Evolutionary conservation across 495 filamentous ascomycete species (phyloP).

Genomic region (Immersiella caudata): DNA sequence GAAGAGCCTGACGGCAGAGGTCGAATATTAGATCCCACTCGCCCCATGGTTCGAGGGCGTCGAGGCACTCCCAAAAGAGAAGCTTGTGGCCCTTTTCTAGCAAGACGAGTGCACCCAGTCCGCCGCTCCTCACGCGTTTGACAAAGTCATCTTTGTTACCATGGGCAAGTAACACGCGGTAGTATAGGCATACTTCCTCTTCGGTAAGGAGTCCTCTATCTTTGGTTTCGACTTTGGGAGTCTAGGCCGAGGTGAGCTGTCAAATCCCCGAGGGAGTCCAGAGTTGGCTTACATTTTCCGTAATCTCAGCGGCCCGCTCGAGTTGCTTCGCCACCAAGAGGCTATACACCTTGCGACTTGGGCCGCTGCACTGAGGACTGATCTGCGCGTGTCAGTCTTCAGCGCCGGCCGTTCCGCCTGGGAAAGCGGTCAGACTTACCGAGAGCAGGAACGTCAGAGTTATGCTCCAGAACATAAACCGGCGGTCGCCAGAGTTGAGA

Average conservation of each 20-base stretch:
- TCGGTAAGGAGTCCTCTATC: constrained; percentile 37
- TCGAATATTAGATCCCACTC: constrained; percentile 40
- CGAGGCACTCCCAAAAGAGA: constrained; percentile 36
- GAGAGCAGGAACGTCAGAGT: constrained; percentile 47
- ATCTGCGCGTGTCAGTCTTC: constrained; percentile 36
- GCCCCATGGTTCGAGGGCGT: constrained; percentile 33
- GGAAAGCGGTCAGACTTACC: constrained; percentile 35
- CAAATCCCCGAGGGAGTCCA: neutral
- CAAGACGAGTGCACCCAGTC: constrained; percentile 34
- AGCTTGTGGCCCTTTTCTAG: constrained; percentile 39
- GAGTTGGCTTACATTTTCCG: constrained; percentile 36
- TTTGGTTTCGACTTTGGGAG: constrained; percentile 29
- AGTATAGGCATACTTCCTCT: constrained; percentile 42
- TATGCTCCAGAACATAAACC: constrained; percentile 50
- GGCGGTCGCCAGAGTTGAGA: constrained; percentile 37
- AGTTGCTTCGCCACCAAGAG: constrained; percentile 45
- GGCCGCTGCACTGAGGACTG: constrained; percentile 40
- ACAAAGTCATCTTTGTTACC: constrained; percentile 38
- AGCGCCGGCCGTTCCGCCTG: neutral
- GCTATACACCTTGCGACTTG: constrained; percentile 46
- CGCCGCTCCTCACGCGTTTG: constrained; percentile 32
- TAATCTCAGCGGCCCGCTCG: constrained; percentile 46
- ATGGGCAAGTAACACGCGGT: constrained; percentile 33
- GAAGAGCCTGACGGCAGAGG: constrained; percentile 36
- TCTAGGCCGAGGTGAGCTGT: constrained; percentile 11